Conservation (phyloP, 2,329 filamentous ascomycete genomes). For the Diplocarpon rosae region DNA sequence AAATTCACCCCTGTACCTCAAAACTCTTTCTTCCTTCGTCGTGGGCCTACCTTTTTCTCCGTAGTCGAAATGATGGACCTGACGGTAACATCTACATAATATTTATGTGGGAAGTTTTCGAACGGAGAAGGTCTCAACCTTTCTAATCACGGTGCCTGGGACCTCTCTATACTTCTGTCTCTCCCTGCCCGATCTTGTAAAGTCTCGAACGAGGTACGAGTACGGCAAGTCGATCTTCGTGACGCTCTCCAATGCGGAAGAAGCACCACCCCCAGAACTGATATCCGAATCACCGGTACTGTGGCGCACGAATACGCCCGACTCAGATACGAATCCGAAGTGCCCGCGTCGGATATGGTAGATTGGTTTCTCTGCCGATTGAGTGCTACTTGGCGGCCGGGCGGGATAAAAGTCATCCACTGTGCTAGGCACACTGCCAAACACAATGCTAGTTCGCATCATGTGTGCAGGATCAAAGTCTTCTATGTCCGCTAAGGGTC, state of each 20-base stretch:
- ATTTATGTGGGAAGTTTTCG: no score
- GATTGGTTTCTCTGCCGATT: constrained; percentile 1
- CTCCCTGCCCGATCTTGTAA: background rate
- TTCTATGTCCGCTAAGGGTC: background rate
- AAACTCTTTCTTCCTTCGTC: no score
- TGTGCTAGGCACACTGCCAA: constrained; percentile 24
- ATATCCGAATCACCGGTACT: background rate
- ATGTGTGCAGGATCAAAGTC: background rate
- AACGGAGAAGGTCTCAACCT: background rate
- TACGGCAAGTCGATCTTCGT: constrained; percentile 35
- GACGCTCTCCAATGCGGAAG: background rate
- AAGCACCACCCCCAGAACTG: background rate
- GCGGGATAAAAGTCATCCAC: constrained; percentile 20
- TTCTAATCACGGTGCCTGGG: background rate
- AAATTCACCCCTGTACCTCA: no score
- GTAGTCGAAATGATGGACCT: no score
- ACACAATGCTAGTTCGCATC: constrained; percentile 14
- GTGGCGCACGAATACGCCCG: constrained; percentile 41
- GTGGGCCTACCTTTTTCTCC: no score
- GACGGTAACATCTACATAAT: no score
- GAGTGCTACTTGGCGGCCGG: background rate
- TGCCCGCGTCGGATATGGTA: constrained; percentile 24
- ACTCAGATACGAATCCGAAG: constrained; percentile 53
- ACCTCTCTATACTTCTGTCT: no score
- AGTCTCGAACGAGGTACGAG: constrained; percentile 23